Evolutionary conservation across 352 stramenopile species (phyloP).

Genomic region (Chrysophaeum taylorii): DNA sequence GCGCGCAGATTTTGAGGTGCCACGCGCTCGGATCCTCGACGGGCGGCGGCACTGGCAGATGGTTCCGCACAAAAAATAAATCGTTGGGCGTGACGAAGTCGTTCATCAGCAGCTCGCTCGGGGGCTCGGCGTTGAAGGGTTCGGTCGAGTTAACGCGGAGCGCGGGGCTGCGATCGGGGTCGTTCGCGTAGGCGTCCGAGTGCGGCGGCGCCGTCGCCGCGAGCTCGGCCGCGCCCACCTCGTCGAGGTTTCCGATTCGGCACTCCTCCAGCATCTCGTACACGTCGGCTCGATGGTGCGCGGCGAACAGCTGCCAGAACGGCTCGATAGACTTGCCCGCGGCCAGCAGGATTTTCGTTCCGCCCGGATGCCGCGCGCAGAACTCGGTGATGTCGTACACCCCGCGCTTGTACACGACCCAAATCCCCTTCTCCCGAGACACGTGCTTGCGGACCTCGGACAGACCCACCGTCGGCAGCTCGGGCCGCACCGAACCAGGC

Average conservation of each 20-base stretch:
- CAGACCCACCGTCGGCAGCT: too few relatives aligned
- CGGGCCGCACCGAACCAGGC: too few relatives aligned
- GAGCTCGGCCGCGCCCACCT: conserved; percentile 58
- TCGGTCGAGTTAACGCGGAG: conserved; percentile 65
- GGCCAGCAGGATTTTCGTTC: conserved; percentile 51
- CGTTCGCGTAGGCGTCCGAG: conserved; percentile 72
- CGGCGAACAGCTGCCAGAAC: conserved; percentile 90
- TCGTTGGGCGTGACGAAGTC: conserved; percentile 88
- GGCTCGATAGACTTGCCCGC: conserved; percentile 43
- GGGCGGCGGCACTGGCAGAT: conserved; percentile 79
- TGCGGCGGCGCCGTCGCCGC: background rate
- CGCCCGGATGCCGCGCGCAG: conserved; percentile 77
- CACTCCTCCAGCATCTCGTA: conserved; percentile 57
- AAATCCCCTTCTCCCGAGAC: too few relatives aligned
- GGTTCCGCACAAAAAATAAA: conserved; percentile 93
- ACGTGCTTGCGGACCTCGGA: too few relatives aligned
- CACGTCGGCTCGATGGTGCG: conserved; percentile 82
- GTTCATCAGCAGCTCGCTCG: conserved; percentile 73
- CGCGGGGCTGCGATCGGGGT: conserved; percentile 67
- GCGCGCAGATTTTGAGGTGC: too few relatives aligned
- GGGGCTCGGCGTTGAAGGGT: conserved; percentile 88
- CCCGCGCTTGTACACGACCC: conserved; percentile 79
- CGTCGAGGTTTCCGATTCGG: conserved; percentile 69
- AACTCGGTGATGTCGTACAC: conserved; percentile 96
- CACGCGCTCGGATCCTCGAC: background rate